Evolutionary conservation across 495 filamentous ascomycete species (phyloP), one percentile per base, ranked within the genome.

Genomic region (Penicillium verhagenii): DNA sequence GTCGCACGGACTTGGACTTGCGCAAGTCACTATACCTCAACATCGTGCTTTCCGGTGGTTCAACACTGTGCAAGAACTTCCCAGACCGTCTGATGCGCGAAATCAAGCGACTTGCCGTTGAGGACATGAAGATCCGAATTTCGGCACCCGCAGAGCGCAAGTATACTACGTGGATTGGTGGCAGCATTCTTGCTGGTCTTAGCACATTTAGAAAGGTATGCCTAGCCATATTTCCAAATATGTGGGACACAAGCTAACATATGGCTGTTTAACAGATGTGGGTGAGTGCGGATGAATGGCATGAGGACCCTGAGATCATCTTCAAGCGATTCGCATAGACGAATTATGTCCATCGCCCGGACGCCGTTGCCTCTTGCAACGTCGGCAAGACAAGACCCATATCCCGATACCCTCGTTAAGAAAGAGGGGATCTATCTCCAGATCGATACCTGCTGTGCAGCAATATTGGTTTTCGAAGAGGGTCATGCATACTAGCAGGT

Each of bases 81-180:
- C 93, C 93, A n/a, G 92, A 97, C 68, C 82, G 94, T 16, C 72
- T 99, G 59, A 79, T 97, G 66, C 85, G 86, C 56, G 94, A 99
- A 72, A 88, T 99, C 57, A 93, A 96, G 72, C 79, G 87, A 57
- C 75, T 97, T 20, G 93, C 94, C 10, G 91, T 96, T 49, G 96
- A 96, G 76, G 94, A 99, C 64, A 99, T 96, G 95, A 86, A 91
- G 62, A 97, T 99, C 69, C 94, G 96, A 74, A 99, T 99, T 54
- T 96, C 95, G 71, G 94, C 94, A 21, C 94, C 94, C 51, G 91
- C 95, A 2, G 94, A 99, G 76, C 83, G 94, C 52, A 96, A 97
- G 72, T 99, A 97, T 74, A 96, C 89, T 53, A 97, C 90, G 23
- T 99, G 94, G 94, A 97, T 97, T 65, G 94, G 94, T 61, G 94